phyloP scores from a whole-genome alignment of 768 basidiomycete genomes.

The Pleurotus tuber-regium region DNA sequence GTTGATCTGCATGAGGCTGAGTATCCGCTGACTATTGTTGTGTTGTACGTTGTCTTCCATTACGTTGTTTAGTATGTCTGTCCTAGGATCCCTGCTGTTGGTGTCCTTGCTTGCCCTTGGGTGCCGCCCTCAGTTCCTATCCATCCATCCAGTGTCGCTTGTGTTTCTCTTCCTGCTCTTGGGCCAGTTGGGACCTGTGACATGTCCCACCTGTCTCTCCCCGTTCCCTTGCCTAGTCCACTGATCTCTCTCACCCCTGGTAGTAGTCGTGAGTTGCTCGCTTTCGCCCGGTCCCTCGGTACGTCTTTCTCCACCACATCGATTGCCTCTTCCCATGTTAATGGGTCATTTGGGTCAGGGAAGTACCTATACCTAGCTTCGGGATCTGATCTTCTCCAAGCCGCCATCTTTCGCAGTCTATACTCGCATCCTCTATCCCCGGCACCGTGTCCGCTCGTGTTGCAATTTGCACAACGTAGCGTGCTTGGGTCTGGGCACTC shows the following conservation, averaged over 20 bases:
- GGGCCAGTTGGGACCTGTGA: background rate
- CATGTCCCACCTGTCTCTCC: background rate
- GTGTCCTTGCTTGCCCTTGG: too few species aligned
- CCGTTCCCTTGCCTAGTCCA: slow-evolving; percentile 1
- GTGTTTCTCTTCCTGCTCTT: background rate
- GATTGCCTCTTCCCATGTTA: slow-evolving; percentile 5
- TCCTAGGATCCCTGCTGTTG: background rate
- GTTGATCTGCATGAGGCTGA: slow-evolving; percentile 24
- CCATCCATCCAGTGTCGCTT: background rate
- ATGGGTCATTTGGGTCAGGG: slow-evolving; percentile 8
- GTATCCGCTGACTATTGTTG: background rate
- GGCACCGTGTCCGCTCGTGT: slow-evolving; percentile 22
- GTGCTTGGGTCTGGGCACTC: slow-evolving; percentile 15
- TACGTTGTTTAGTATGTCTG: background rate
- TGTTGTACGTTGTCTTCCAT: background rate
- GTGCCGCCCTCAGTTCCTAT: too few species aligned
- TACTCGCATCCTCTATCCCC: slow-evolving; percentile 23
- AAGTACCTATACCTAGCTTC: slow-evolving; percentile 19
- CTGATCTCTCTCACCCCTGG: background rate
- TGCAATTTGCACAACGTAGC: slow-evolving; percentile 24
- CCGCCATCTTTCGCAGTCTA: slow-evolving; percentile 13
- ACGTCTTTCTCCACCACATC: background rate
- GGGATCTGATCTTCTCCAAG: slow-evolving; percentile 10
- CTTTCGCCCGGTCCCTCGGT: background rate
- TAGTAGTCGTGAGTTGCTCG: background rate